Percentiles rank a stretch among this genome's conserved stretches.
phyloP scores from a whole-genome alignment of 1,284 basidiomycete genomes.

The Leccinum colubrinum region DNA sequence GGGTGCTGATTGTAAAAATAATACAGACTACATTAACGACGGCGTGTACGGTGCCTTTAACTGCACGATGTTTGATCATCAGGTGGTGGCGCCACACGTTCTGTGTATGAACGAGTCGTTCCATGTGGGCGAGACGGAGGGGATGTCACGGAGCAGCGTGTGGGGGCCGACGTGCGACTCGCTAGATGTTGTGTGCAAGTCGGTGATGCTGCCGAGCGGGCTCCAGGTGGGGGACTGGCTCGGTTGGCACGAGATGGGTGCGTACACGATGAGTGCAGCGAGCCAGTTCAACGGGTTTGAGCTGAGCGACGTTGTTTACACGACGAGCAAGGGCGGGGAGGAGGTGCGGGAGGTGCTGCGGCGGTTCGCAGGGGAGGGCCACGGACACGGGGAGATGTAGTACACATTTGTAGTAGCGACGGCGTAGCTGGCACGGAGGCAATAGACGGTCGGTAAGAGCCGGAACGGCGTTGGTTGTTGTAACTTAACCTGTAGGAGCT shows the following conservation, averaged over 20 bases:
- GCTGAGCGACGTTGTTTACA: constrained; percentile 63
- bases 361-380: constrained; percentile 29
- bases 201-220: constrained; percentile 58
- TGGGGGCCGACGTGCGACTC: constrained; percentile 89
- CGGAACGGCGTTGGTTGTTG: constrained; percentile 7
- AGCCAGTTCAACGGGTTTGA: constrained; percentile 87
- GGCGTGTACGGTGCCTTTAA: constrained; percentile 99
- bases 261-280: constrained; percentile 90
- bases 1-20: constrained; percentile 10
- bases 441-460: background rate
- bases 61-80: constrained; percentile 94
- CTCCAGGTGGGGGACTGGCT: constrained; percentile 90
- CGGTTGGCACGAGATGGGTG: constrained; percentile 90
- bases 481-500: constrained; percentile 13
- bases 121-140: constrained; percentile 48
- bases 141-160: constrained; percentile 51
- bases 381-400: constrained; percentile 20
- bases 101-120: constrained; percentile 59
- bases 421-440: background rate
- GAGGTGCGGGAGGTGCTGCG: constrained; percentile 38
- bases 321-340: constrained; percentile 45
- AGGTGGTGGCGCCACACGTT: constrained; percentile 82
- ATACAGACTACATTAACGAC: constrained; percentile 93
- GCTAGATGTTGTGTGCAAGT: constrained; percentile 77
- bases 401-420: background rate